Conservation (phyloP, 345 rosid genomes). For the Firmiana major region DNA sequence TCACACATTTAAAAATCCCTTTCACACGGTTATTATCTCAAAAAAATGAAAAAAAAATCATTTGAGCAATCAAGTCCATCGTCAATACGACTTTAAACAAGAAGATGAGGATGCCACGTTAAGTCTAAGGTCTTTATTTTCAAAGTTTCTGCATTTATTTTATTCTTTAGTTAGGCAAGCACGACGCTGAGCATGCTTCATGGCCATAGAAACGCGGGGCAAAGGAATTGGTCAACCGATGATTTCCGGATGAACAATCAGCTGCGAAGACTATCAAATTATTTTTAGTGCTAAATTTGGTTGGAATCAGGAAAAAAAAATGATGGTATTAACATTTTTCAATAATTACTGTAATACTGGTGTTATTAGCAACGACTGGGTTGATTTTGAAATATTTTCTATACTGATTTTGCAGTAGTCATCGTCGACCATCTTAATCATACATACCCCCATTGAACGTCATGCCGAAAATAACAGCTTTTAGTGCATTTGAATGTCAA, state of each 20-base stretch:
- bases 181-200: no score
- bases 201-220: not conserved
- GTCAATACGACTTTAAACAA: not conserved
- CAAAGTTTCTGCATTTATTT: not conserved
- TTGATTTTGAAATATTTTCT: not conserved
- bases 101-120: not conserved
- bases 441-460: not conserved
- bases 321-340: not conserved
- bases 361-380: not conserved
- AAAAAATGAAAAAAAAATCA: not conserved
- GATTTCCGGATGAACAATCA: not conserved
- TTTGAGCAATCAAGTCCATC: not conserved
- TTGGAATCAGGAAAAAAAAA: not conserved
- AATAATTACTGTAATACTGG: not conserved
- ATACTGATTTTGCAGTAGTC: not conserved
- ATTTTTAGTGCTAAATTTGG: not conserved
- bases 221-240: not conserved
- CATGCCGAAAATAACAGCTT: not conserved
- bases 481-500: no score
- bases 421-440: not conserved
- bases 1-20: not conserved
- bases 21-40: not conserved
- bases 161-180: not conserved
- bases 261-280: not conserved
- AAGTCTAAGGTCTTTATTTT: not conserved